Evolutionary conservation across 352 stramenopile species (phyloP).

Genomic region (Discostella stelligera): DNA sequence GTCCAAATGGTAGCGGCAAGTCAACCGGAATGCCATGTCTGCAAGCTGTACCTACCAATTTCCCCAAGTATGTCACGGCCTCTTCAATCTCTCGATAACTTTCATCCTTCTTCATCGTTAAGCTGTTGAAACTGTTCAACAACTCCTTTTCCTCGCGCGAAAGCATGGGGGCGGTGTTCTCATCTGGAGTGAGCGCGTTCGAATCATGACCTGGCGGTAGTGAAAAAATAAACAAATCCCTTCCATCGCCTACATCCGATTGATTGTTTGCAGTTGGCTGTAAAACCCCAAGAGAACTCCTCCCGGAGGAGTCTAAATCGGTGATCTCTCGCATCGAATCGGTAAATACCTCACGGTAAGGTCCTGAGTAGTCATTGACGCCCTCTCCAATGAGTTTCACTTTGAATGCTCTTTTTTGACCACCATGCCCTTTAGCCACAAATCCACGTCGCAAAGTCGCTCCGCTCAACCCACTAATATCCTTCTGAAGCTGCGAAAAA

Average conservation of each 20-base stretch:
- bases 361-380: slow-evolving; percentile 98
- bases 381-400: slow-evolving; percentile 98
- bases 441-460: slow-evolving; percentile 92
- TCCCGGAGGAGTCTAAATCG: slow-evolving; percentile 56
- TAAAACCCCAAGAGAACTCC: slow-evolving; percentile 68
- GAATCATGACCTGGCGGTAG: slow-evolving; percentile 24
- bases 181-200: slow-evolving; percentile 1
- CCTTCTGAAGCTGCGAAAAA: slow-evolving; percentile 96
- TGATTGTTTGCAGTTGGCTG: slow-evolving; percentile 76
- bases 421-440: slow-evolving; percentile 95
- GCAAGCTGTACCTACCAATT: slow-evolving; percentile 93
- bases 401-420: slow-evolving; percentile 97
- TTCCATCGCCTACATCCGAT: slow-evolving; percentile 70
- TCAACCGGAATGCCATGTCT: slow-evolving; percentile 90
- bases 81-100: slow-evolving; percentile 89
- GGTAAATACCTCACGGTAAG: slow-evolving; percentile 97
- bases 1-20: slow-evolving; percentile 72
- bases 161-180: slow-evolving; percentile 45
- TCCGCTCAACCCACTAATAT: slow-evolving; percentile 92
- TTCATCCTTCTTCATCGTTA: slow-evolving; percentile 81
- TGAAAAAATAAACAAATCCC: slow-evolving; percentile 80
- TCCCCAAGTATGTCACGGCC: slow-evolving; percentile 92
- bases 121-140: slow-evolving; percentile 77
- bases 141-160: slow-evolving; percentile 73
- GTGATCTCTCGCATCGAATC: slow-evolving; percentile 94